These are phyloP conservation scores for Kwoniella botswanensis DNA, from an alignment of 768 basidiomycete genomes.

Conservation along the genomic window DNA sequence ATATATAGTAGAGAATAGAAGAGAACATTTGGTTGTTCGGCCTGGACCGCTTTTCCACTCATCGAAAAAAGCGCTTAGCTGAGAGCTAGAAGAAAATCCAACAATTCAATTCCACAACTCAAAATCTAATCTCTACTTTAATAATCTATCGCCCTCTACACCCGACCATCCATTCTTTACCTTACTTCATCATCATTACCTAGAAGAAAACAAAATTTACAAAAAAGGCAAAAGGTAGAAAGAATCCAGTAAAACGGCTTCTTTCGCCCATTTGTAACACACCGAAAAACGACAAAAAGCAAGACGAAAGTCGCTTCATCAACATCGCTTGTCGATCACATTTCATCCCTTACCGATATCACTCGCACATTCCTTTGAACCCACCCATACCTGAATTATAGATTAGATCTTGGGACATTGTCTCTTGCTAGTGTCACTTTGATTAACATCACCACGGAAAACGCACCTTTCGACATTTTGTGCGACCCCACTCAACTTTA, in stretches of 20 bases:
- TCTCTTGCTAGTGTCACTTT: not conserved
- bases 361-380: not conserved
- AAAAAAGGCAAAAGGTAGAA: not conserved
- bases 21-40: not conserved
- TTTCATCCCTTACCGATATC: not conserved
- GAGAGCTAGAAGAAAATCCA: not conserved
- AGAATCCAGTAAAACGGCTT: not conserved
- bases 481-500: not conserved
- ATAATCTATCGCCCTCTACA: not conserved
- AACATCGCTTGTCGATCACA: not conserved
- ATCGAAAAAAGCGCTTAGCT: slow-evolving; percentile 1
- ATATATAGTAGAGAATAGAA: not conserved
- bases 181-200: not conserved
- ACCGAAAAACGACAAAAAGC: not conserved
- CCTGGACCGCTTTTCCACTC: not conserved
- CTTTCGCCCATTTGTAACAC: not conserved
- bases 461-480: not conserved
- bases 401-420: not conserved
- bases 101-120: not conserved
- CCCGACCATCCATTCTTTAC: not conserved
- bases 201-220: not conserved
- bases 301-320: not conserved
- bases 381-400: not conserved
- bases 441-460: not conserved
- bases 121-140: not conserved